Conservation (phyloP, 768 basidiomycete species). For the Trametes punicea region DNA sequence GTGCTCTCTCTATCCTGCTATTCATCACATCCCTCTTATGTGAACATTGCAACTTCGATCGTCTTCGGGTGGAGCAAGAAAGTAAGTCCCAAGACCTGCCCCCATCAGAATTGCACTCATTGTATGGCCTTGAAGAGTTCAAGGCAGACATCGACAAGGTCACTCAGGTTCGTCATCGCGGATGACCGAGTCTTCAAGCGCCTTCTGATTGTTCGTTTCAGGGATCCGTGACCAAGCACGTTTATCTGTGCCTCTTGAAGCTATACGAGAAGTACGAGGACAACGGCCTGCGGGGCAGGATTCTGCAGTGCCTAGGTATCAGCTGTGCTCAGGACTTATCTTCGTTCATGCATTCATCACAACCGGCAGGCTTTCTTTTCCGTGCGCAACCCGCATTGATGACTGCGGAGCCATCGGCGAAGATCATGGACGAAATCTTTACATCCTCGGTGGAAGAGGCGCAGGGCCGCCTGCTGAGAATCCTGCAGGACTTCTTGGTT, state of each 20-base stretch:
- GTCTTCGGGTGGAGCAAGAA: slow-evolving; percentile 55
- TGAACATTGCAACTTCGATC: slow-evolving; percentile 88
- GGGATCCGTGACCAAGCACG: slow-evolving; percentile 77
- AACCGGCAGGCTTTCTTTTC: slow-evolving; percentile 72
- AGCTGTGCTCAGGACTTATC: no score
- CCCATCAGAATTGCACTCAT: background rate
- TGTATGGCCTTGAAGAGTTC: slow-evolving; percentile 41
- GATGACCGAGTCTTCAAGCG: background rate
- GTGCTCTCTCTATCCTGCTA: slow-evolving; percentile 65
- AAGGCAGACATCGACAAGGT: slow-evolving; percentile 55
- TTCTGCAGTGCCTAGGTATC: slow-evolving; percentile 84
- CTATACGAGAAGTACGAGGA: slow-evolving; percentile 69
- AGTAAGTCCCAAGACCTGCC: slow-evolving; percentile 40
- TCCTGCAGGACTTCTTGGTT: slow-evolving; percentile 88
- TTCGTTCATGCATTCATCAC: no score
- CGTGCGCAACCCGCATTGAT: slow-evolving; percentile 90
- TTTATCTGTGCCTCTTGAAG: slow-evolving; percentile 68
- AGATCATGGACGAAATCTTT: slow-evolving; percentile 90
- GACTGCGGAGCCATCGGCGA: slow-evolving; percentile 72
- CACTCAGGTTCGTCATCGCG: slow-evolving; percentile 41
- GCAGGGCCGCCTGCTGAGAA: slow-evolving; percentile 71
- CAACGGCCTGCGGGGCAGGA: slow-evolving; percentile 57
- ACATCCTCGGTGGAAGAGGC: slow-evolving; percentile 66
- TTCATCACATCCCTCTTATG: slow-evolving; percentile 83
- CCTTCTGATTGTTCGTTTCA: slow-evolving; percentile 27